Evolutionary conservation across 345 rosid genomes (phyloP).

Genomic region (Barbarea vulgaris): DNA sequence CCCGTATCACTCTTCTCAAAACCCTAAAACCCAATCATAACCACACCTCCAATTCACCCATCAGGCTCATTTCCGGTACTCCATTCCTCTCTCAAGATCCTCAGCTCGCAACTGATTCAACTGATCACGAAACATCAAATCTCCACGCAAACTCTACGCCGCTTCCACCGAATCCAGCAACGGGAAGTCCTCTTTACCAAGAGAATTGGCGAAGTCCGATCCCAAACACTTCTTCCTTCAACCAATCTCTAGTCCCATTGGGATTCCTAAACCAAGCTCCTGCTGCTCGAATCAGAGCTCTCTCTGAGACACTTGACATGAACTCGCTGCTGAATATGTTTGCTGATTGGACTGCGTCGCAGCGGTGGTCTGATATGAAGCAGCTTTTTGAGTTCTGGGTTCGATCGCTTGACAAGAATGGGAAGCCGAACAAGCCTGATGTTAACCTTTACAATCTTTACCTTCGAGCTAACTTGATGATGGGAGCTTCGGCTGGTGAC

Average conservation of each 20-base stretch:
- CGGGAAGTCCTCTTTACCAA: slow-evolving; percentile 83
- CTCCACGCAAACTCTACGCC: slow-evolving; percentile 39
- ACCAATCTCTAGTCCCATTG: slow-evolving; percentile 52
- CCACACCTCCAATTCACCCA: neutral
- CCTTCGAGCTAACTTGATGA: slow-evolving; percentile 80
- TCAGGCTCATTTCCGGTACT: slow-evolving; percentile 62
- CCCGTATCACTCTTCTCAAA: slow-evolving; percentile 46
- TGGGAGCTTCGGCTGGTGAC: slow-evolving; percentile 55
- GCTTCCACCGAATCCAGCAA: slow-evolving; percentile 87
- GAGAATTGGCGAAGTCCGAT: slow-evolving; percentile 82
- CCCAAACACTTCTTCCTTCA: slow-evolving; percentile 31
- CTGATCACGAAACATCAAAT: slow-evolving; percentile 16
- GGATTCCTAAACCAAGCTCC: slow-evolving; percentile 46
- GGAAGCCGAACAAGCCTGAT: slow-evolving; percentile 86
- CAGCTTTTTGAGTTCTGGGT: slow-evolving; percentile 82
- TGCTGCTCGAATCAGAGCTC: slow-evolving; percentile 45
- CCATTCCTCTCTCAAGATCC: slow-evolving; percentile 69
- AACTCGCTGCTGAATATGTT: slow-evolving; percentile 56
- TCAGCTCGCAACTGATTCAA: slow-evolving; percentile 59
- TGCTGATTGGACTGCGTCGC: slow-evolving; percentile 79
- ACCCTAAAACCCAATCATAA: slow-evolving; percentile 40
- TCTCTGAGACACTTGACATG: slow-evolving; percentile 53
- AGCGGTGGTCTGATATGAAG: slow-evolving; percentile 79
- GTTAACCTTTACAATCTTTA: slow-evolving; percentile 74
- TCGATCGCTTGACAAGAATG: slow-evolving; percentile 68